Base-by-base conservation (phyloP, 257 asterid species). In the Vinca minor region DNA sequence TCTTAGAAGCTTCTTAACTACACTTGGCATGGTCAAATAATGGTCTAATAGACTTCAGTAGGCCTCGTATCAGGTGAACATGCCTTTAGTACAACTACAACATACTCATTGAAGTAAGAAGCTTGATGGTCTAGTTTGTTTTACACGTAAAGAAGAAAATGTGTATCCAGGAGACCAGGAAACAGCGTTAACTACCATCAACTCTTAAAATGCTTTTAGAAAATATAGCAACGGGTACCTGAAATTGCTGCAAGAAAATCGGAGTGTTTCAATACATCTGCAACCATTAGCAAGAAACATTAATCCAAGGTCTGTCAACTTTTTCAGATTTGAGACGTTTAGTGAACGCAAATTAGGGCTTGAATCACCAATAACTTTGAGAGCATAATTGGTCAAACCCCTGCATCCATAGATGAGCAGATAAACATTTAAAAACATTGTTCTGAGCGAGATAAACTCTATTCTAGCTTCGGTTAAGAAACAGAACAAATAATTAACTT, bases 221-320 rank as follows among this genome's bases (percentile, higher is more conserved):
- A n/a, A 28, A 56, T 54, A 23, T 42, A 34, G 58, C 32, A 59
- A n/a, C 13, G 23, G n/a, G 13, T 15, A 89, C 97, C 97, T 90
- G 89, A 91, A 85, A 61, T 70, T 66, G 62, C 77, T 84, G 74
- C 91, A 80, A 47, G 79, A 68, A 68, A 87, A 74, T 74, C 67
- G 81, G 69, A 91, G 80, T 32, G 75, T 78, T 68, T 63, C 82
- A 69, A 91, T 78, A 26, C 73, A 76, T 83, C 72, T 73, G 70
- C 97, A 87, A 62, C 96, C 91, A 59, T 85, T 78, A 23, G 96
- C 87, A 53, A 91, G 85, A 80, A 67, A 77, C 70, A 83, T 83
- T 74, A 91, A 34, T 75, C 87, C 93, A 69, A 81, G 21, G 74
- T 87, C 94, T 12, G 96, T 82, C 82, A 91, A 69, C 54, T 59